Base-by-base conservation (phyloP, 2,329 filamentous ascomycete genomes). In the Epichloe gansuensis region DNA sequence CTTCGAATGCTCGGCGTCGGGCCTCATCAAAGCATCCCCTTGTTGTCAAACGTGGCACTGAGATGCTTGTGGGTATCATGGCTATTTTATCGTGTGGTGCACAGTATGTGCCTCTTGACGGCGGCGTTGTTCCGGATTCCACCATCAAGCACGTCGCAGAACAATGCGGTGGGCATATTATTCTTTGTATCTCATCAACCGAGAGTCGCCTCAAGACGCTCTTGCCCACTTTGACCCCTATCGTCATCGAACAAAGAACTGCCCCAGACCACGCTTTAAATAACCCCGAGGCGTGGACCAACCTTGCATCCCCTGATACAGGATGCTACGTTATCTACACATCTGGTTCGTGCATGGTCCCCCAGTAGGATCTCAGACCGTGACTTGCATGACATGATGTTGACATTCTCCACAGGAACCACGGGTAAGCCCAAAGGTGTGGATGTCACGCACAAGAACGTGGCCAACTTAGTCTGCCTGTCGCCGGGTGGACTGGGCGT, bases 41-140 rank as follows among this genome's bases (percentile, higher is more conserved):
- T 28, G 71, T 81, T n/a, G 73, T 75, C 53, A 75, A 74, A 54
- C 70, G 78, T 13, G 74, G 76, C 41, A 64, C 78, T 47, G 76
- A 78, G 56, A 79, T 82, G 76, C 65, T 81, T 6, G 69, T 80
- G 48, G 77, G 74, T 21, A 80, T 81, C 48, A 67, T 78, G 52
- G 78, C 76, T 2, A 68, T 81, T 17, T 65, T 82, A 37, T 77
- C 77, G 52, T 74, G 74, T 47, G 78, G 78, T 21, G 78, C 74
- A 13, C 78, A 82, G 57, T 82, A 82, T 59, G 71, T 81, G 5
- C 79, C 79, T 3, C 69, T 82, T 2, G 80, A 83, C 55, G 78
- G 78, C 38, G 74, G 75, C 5, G 69, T 78, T 35, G 72, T 75
- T 9, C 68, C 75, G 0, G 73, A 75, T 48, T 65, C 68, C 17